phyloP scores from a whole-genome alignment of 78 protist species.

The Pigoraptor vietnamica region DNA sequence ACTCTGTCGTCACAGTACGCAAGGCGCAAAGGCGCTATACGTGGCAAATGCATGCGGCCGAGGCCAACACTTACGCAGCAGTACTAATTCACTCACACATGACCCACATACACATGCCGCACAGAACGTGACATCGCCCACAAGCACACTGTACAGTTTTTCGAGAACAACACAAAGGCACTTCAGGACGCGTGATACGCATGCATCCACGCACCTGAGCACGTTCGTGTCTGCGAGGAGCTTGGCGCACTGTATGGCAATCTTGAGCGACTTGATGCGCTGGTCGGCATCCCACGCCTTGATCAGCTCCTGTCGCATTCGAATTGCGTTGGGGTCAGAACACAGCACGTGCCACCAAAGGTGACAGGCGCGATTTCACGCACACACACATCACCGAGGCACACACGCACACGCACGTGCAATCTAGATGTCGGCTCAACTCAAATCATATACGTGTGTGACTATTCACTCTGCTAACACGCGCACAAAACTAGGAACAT shows the following conservation, averaged over 20 bases:
- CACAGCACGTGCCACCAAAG: too few species aligned
- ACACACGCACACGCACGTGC: background rate
- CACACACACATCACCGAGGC: background rate
- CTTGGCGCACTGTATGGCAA: constrained; percentile 61
- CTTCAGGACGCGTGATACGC: too few species aligned
- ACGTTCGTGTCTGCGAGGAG: background rate
- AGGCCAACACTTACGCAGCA: background rate
- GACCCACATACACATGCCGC: too few species aligned
- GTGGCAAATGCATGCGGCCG: background rate
- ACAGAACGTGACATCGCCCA: too few species aligned
- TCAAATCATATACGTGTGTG: too few species aligned
- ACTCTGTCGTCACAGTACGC: background rate
- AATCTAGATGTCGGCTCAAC: too few species aligned
- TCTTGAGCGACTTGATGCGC: constrained; percentile 72
- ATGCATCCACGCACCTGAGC: constrained; percentile 15
- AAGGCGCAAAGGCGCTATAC: background rate
- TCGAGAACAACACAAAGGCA: too few species aligned
- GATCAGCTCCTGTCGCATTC: constrained; percentile 54
- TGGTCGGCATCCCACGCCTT: constrained; percentile 69
- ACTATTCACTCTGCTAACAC: too few species aligned
- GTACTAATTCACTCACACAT: too few species aligned
- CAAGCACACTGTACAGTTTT: too few species aligned
- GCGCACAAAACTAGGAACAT: too few species aligned
- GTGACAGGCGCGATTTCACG: background rate
- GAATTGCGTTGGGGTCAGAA: background rate